Conservation (phyloP, 73 alveolate species). For the Paramecium sonneborni region DNA sequence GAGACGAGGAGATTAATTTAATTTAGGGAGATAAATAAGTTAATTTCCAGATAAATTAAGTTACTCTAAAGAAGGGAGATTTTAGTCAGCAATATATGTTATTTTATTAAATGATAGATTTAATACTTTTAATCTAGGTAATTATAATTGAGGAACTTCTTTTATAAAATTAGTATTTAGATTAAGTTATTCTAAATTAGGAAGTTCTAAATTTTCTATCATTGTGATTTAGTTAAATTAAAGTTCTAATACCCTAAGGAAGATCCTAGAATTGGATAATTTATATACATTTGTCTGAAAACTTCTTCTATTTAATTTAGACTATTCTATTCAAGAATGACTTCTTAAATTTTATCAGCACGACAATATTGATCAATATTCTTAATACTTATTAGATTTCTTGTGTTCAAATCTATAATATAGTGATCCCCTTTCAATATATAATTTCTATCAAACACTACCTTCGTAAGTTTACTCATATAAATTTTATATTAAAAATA, state of each 20-base stretch:
- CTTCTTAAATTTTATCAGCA: neutral
- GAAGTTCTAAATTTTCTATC: constrained; percentile 49
- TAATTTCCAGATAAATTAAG: constrained; percentile 26
- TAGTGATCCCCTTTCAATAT: too few species aligned
- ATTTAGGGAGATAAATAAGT: neutral
- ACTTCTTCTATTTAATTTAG: neutral
- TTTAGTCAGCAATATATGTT: constrained; percentile 2
- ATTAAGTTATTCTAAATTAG: constrained; percentile 52
- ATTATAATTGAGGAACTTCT: constrained; percentile 45
- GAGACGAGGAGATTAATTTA: neutral
- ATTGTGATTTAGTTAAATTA: constrained; percentile 12
- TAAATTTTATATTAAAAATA: too few species aligned
- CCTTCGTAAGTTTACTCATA: too few species aligned
- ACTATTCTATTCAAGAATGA: constrained; percentile 15
- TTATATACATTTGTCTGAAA: neutral
- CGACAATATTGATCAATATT: neutral
- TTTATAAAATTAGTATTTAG: constrained; percentile 15
- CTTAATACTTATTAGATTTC: neutral
- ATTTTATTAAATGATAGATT: constrained; percentile 48
- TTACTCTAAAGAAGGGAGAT: constrained; percentile 38
- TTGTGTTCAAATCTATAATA: constrained; percentile 5
- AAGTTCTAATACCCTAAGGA: neutral
- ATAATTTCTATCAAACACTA: too few species aligned
- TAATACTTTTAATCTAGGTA: constrained; percentile 39
- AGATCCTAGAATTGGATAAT: neutral